A percentile compares a stretch with the other conserved stretches of the same genome.
These are phyloP conservation scores for Curvularia spicifera DNA, from an alignment of 2,329 filamentous ascomycete genomes.

Conservation along the genomic window DNA sequence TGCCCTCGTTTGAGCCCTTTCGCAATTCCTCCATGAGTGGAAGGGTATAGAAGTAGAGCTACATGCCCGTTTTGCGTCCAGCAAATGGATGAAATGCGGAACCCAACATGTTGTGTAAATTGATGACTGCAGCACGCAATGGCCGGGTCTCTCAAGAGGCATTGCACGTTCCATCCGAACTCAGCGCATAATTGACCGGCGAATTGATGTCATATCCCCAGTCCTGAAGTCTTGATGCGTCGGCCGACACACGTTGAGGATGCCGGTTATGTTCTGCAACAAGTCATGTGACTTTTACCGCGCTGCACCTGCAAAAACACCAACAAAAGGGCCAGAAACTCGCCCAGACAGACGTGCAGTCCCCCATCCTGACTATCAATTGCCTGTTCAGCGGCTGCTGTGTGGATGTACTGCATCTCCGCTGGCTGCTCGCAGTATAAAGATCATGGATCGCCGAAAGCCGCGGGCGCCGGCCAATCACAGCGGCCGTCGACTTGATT, in stretches of 20 bases:
- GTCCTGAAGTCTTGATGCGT: neutral
- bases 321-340: neutral
- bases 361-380: too few relatives aligned
- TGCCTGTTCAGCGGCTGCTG: neutral
- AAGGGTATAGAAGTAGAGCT: slow-evolving; percentile 44
- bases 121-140: neutral
- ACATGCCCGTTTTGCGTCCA: slow-evolving; percentile 19
- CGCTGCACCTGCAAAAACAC: neutral
- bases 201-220: neutral
- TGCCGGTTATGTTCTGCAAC: neutral
- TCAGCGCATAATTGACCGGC: neutral
- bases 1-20: slow-evolving; percentile 49
- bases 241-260: neutral
- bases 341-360: neutral
- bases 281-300: neutral
- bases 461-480: slow-evolving; percentile 28
- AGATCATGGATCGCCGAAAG: slow-evolving; percentile 14
- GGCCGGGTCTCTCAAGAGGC: neutral
- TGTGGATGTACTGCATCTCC: neutral
- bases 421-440: neutral
- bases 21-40: slow-evolving; percentile 41
- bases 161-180: neutral
- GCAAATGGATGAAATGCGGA: neutral
- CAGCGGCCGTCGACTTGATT: slow-evolving; percentile 17
- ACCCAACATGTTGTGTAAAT: neutral